These are phyloP conservation scores for Lactarius sanguifluus DNA, from an alignment of 768 basidiomycete genomes.

Conservation along the genomic window DNA sequence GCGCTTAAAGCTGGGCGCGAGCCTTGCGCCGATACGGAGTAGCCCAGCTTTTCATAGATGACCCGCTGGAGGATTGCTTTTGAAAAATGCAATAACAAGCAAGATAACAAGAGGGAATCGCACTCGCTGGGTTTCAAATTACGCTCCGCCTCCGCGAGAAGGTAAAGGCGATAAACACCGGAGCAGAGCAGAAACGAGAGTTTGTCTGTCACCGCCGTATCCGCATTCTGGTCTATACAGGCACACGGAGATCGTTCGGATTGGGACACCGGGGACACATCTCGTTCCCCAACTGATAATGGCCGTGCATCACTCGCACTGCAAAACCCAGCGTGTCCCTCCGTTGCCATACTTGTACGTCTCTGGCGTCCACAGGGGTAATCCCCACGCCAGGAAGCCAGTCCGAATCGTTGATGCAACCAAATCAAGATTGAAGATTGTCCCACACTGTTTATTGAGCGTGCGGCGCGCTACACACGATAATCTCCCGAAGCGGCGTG, in stretches of 20 bases:
- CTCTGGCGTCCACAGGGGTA: conserved; percentile 1
- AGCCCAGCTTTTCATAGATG: neutral
- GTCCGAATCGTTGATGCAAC: neutral
- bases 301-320: neutral
- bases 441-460: neutral
- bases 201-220: conserved; percentile 25
- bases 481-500: neutral
- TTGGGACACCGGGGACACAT: neutral
- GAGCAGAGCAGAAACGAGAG: conserved; percentile 23
- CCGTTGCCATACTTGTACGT: neutral
- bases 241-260: conserved; percentile 4
- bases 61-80: neutral
- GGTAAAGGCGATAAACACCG: conserved; percentile 21
- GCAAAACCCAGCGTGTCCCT: neutral
- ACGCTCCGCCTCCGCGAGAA: conserved; percentile 26
- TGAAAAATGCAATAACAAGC: neutral
- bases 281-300: neutral
- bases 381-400: conserved; percentile 1
- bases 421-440: neutral
- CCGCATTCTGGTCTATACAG: conserved; percentile 11
- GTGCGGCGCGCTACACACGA: neutral
- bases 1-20: conserved; percentile 6
- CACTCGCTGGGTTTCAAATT: conserved; percentile 31
- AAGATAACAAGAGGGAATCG: conserved; percentile 1
- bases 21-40: neutral